Conservation (phyloP, 75 land plant species). For the Picea glauca region DNA sequence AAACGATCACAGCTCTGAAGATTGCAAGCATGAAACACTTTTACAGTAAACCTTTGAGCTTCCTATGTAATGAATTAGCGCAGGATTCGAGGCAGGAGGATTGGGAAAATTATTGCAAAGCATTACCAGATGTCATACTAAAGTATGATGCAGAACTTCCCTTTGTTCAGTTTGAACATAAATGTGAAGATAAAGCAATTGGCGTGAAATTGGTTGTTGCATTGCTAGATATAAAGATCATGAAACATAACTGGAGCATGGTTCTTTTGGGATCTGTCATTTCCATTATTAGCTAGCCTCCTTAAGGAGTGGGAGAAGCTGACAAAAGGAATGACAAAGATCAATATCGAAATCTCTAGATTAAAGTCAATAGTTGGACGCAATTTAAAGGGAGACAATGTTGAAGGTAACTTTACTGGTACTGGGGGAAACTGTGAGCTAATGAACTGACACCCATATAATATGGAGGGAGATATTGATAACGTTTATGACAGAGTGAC, state of each 20-base stretch:
- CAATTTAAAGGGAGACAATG: too few relatives aligned
- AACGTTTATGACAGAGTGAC: too few relatives aligned
- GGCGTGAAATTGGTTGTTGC: slow-evolving; percentile 16
- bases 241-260: slow-evolving; percentile 7
- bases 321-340: slow-evolving; percentile 25
- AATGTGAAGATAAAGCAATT: slow-evolving; percentile 9
- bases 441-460: too few relatives aligned
- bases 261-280: slow-evolving; percentile 43
- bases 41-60: slow-evolving; percentile 63
- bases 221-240: slow-evolving; percentile 31
- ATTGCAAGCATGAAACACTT: slow-evolving; percentile 78
- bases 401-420: too few relatives aligned
- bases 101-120: slow-evolving; percentile 20
- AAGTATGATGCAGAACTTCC: slow-evolving; percentile 46
- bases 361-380: too few relatives aligned
- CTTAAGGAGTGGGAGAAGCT: slow-evolving; percentile 35
- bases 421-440: too few relatives aligned
- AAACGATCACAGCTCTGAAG: slow-evolving; percentile 22
- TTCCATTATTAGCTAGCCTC: slow-evolving; percentile 12
- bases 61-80: slow-evolving; percentile 32
- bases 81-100: slow-evolving; percentile 28
- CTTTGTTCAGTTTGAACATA: slow-evolving; percentile 17
- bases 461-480: too few relatives aligned
- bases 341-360: neutral
- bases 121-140: slow-evolving; percentile 19